These are phyloP conservation scores for Alisma plantagoaquatica DNA, from an alignment of 106 monocot species.

Conservation along the genomic window DNA sequence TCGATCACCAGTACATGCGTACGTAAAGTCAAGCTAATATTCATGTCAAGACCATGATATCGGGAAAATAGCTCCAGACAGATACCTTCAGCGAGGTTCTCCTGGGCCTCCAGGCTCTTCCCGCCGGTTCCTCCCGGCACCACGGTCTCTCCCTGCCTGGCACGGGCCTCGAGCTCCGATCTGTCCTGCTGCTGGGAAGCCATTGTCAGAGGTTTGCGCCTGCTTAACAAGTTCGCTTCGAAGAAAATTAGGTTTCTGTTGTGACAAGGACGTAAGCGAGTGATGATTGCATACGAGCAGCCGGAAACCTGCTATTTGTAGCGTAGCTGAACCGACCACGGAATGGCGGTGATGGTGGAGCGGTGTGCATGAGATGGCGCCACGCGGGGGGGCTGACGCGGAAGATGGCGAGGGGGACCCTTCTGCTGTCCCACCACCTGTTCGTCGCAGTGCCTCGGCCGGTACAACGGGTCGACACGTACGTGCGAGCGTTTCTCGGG, in stretches of 20 bases:
- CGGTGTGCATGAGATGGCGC: not conserved
- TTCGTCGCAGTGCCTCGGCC: too few species aligned
- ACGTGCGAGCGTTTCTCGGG: too few species aligned
- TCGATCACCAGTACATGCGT: too few species aligned
- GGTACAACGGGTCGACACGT: too few species aligned
- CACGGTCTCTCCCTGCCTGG: constrained; percentile 55
- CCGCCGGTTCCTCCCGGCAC: constrained; percentile 83
- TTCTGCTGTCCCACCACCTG: too few species aligned
- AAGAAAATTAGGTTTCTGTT: not conserved
- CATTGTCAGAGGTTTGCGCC: too few species aligned
- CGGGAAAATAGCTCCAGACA: too few species aligned
- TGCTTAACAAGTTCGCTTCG: too few species aligned
- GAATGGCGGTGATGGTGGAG: not conserved
- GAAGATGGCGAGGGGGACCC: not conserved
- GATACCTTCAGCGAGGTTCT: constrained; percentile 55
- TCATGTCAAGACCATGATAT: too few species aligned
- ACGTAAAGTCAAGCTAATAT: too few species aligned
- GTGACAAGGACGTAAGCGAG: too few species aligned
- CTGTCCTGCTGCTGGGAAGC: constrained; percentile 45
- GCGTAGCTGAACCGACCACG: not conserved
- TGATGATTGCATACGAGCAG: not conserved
- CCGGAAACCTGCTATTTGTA: not conserved
- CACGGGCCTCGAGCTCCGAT: constrained; percentile 42
- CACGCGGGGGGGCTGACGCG: constrained; percentile 1
- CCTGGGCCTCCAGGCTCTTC: constrained; percentile 74